These are phyloP conservation scores for Vanrija sp. DNA, from an alignment of 1,284 basidiomycete genomes.

Conservation along the genomic window DNA sequence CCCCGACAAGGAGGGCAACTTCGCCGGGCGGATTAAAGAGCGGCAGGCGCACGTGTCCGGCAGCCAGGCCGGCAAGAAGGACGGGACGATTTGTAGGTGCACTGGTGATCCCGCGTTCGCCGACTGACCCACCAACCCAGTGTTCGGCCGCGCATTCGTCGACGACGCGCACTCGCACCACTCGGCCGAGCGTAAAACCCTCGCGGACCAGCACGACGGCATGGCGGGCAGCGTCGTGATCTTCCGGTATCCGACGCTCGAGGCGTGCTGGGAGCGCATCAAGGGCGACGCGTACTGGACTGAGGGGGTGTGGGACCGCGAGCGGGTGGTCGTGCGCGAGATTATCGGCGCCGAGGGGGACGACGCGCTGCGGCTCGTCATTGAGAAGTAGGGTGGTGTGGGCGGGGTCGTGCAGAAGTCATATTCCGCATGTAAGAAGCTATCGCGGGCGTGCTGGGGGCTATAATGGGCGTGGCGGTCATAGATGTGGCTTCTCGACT, in stretches of 20 bases:
- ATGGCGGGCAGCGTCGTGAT: constrained; percentile 43
- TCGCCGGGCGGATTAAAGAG: constrained; percentile 30
- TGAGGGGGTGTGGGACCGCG: constrained; percentile 39
- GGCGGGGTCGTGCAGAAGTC: too few species aligned
- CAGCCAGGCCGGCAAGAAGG: constrained; percentile 1
- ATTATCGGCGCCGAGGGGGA: constrained; percentile 4
- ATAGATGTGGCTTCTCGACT: too few species aligned
- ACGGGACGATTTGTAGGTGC: too few species aligned
- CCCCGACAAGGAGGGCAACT: constrained; percentile 36
- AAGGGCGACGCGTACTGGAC: constrained; percentile 41
- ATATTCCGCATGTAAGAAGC: too few species aligned
- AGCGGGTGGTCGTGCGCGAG: constrained; percentile 1
- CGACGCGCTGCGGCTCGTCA: background rate
- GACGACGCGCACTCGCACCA: constrained; percentile 6
- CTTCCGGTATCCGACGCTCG: constrained; percentile 27
- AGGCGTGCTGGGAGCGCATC: constrained; percentile 32
- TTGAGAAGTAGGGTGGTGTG: background rate
- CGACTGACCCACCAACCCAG: constrained; percentile 1
- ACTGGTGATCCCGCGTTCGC: too few species aligned
- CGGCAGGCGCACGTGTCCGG: constrained; percentile 26
- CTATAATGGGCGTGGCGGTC: too few species aligned
- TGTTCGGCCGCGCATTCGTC: constrained; percentile 13
- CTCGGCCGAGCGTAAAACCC: background rate
- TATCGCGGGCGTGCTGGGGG: too few species aligned
- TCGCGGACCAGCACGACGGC: constrained; percentile 1